These are phyloP conservation scores for Auriscalpium microsporum DNA, from an alignment of 768 basidiomycete genomes.

Conservation along the genomic window DNA sequence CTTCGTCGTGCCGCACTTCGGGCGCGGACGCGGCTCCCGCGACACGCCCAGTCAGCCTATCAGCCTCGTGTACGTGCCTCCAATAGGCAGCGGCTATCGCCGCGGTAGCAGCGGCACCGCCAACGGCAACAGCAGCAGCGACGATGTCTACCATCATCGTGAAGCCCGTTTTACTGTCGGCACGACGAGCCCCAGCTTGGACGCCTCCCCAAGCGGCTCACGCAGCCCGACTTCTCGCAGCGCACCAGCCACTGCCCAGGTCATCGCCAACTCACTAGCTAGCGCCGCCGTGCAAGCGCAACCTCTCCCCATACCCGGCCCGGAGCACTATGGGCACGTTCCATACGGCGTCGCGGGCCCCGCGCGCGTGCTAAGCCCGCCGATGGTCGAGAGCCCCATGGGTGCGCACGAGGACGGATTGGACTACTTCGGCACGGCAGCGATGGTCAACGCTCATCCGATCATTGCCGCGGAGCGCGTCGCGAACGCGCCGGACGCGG, in stretches of 20 bases:
- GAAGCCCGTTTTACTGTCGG: constrained; percentile 30
- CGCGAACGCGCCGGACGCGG: background rate
- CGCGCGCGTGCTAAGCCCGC: constrained; percentile 2
- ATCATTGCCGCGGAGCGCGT: background rate
- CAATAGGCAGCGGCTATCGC: constrained; percentile 25
- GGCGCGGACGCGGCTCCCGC: constrained; percentile 11
- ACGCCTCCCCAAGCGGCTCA: constrained; percentile 11
- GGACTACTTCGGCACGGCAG: constrained; percentile 2
- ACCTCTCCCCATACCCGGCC: background rate
- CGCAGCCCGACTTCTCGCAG: too few species aligned
- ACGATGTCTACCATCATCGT: constrained; percentile 28
- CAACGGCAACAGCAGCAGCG: constrained; percentile 13
- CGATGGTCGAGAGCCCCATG: constrained; percentile 1
- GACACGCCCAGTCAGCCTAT: constrained; percentile 36
- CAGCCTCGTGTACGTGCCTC: constrained; percentile 66
- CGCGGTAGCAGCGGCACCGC: constrained; percentile 14
- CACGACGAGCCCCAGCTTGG: constrained; percentile 14
- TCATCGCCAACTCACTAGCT: constrained; percentile 9
- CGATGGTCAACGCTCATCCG: background rate
- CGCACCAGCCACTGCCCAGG: background rate
- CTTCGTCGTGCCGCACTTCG: constrained; percentile 21
- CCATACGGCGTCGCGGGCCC: background rate
- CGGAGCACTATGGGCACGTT: background rate
- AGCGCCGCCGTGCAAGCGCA: constrained; percentile 5
- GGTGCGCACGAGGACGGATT: constrained; percentile 7